A percentile compares a stretch with the other conserved stretches of the same genome.
Evolutionary conservation across 495 filamentous ascomycete genomes (phyloP).

Genomic region (Parachaetomium inaequale): DNA sequence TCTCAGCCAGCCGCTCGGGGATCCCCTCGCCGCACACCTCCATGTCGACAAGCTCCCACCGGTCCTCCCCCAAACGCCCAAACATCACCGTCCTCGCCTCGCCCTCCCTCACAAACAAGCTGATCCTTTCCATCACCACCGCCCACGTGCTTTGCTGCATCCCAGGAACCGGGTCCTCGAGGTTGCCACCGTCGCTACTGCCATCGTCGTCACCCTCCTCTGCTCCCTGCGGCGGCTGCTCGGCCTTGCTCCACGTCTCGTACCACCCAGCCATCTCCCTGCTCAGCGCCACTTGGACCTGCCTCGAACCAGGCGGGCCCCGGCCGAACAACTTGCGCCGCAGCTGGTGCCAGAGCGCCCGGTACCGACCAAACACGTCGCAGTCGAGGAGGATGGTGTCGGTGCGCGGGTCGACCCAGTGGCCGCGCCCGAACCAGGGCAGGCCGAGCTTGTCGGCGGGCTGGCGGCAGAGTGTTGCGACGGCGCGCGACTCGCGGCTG

Average conservation of each 20-base stretch:
- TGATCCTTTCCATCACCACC: background rate
- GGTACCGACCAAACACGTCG: background rate
- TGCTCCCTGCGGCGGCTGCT: too few relatives aligned
- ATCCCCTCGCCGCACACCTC: background rate
- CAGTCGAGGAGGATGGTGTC: slow-evolving; percentile 4
- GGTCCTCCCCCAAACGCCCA: background rate
- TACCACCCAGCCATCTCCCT: background rate
- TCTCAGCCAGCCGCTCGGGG: background rate
- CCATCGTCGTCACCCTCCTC: too few relatives aligned
- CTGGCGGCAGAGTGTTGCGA: background rate
- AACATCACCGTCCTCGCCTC: background rate
- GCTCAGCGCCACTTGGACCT: background rate
- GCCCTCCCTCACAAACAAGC: background rate
- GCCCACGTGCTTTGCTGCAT: background rate
- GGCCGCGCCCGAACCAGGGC: background rate
- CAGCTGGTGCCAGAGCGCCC: background rate
- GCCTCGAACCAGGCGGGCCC: background rate
- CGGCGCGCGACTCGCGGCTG: background rate
- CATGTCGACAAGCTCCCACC: background rate
- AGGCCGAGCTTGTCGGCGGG: background rate
- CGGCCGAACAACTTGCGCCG: background rate
- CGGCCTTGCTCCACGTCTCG: too few relatives aligned
- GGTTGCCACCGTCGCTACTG: background rate
- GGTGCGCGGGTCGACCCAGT: background rate
- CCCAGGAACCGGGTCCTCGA: background rate